Evolutionary conservation across 441 rosid genomes (phyloP).

Genomic region (Adansonia rubrostipa): DNA sequence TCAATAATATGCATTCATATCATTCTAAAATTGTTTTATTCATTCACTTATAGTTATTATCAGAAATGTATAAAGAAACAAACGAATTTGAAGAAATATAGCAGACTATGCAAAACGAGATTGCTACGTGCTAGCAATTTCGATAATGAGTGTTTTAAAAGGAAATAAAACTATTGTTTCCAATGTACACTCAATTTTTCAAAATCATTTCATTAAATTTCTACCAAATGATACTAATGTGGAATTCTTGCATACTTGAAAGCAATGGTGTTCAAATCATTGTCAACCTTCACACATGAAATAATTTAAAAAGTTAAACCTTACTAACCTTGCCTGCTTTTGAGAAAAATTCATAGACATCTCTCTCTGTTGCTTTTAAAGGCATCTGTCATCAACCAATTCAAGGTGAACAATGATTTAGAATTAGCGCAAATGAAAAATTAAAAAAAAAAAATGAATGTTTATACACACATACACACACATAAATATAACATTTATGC

Average conservation of each 20-base stretch:
- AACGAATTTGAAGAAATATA: neutral
- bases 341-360: conserved; percentile 89
- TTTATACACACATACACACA: neutral
- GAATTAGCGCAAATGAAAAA: conserved; percentile 17
- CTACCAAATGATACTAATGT: neutral
- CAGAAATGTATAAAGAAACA: neutral
- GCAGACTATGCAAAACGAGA: conserved; percentile 5
- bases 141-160: neutral
- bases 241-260: neutral
- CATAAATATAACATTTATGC: conserved; percentile 4
- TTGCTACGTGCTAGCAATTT: neutral
- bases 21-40: conserved; percentile 17
- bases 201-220: neutral
- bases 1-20: conserved; percentile 33
- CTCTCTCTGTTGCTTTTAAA: conserved; percentile 88
- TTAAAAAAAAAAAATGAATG: neutral
- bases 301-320: conserved; percentile 15
- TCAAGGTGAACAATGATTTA: conserved; percentile 10
- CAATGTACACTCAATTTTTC: neutral
- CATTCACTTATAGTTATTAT: conserved; percentile 18
- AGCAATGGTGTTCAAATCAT: neutral
- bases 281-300: neutral
- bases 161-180: neutral
- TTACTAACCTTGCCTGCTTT: conserved; percentile 90
- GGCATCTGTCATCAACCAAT: conserved; percentile 70